These are phyloP conservation scores for Podospora anserina DNA, from an alignment of 495 filamentous ascomycete species.

Conservation along the genomic window DNA sequence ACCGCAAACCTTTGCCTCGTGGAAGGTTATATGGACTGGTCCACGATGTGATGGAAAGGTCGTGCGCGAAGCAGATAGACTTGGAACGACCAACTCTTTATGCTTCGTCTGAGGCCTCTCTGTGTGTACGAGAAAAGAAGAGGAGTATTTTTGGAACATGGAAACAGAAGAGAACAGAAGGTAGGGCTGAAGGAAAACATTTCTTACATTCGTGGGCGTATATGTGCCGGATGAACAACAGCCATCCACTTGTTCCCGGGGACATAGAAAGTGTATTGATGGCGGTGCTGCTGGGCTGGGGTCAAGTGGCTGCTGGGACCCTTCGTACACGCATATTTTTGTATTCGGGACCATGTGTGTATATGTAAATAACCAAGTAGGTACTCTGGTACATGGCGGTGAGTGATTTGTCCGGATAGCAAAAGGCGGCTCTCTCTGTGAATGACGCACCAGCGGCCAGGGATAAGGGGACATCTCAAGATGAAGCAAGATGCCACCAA, in stretches of 20 bases:
- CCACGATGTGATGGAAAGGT: too few relatives aligned
- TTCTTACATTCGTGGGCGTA: neutral
- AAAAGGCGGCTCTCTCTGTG: neutral
- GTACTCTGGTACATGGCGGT: conserved; percentile 9
- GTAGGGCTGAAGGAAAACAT: neutral
- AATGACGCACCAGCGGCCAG: neutral
- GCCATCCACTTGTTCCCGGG: neutral
- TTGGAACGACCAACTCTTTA: neutral
- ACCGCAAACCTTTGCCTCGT: neutral
- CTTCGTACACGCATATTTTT: neutral
- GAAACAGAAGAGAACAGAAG: neutral
- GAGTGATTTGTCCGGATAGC: conserved; percentile 10
- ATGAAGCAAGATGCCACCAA: neutral
- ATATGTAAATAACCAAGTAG: neutral
- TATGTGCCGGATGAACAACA: neutral
- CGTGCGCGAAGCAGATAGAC: too few relatives aligned
- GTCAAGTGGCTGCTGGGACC: neutral
- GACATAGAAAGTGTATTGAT: neutral
- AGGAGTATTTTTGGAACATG: conserved; percentile 15
- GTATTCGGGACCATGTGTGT: neutral
- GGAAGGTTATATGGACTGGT: neutral
- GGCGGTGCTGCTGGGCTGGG: neutral
- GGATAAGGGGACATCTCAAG: neutral
- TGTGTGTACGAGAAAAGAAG: neutral
- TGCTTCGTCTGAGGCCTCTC: neutral